Evolutionary conservation across 1,284 basidiomycete species (phyloP).

Genomic region (Taiwanofungus camphoratus): DNA sequence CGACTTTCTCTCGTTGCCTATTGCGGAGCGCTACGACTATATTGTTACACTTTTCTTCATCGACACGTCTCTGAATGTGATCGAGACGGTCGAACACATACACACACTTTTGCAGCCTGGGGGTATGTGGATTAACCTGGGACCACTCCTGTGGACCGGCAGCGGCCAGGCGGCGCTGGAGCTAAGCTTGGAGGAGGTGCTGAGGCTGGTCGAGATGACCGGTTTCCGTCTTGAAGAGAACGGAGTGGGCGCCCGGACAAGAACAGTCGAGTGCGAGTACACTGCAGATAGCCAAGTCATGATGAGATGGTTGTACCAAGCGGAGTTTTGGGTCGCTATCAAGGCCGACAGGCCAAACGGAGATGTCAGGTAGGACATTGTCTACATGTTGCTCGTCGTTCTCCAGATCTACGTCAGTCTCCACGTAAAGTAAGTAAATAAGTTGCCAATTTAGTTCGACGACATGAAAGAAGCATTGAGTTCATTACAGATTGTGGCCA

Average conservation of each 20-base stretch:
- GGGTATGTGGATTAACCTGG: constrained; percentile 64
- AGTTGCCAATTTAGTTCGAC: not conserved
- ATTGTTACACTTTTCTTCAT: constrained; percentile 68
- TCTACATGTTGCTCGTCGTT: not conserved
- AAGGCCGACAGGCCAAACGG: constrained; percentile 24
- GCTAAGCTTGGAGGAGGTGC: constrained; percentile 56
- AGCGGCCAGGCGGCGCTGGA: constrained; percentile 51
- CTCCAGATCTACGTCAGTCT: not conserved
- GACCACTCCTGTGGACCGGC: constrained; percentile 58
- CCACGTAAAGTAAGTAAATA: not conserved
- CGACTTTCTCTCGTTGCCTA: constrained; percentile 45
- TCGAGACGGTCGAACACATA: constrained; percentile 49
- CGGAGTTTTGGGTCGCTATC: constrained; percentile 60
- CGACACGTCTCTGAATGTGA: constrained; percentile 57
- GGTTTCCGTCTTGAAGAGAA: constrained; percentile 39
- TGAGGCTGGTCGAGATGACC: constrained; percentile 40
- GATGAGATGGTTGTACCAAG: constrained; percentile 62
- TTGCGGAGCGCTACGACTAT: constrained; percentile 41
- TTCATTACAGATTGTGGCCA: too few relatives aligned
- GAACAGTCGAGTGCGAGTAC: constrained; percentile 55
- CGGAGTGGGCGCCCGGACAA: constrained; percentile 16
- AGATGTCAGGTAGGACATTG: not conserved
- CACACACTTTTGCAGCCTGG: constrained; percentile 47
- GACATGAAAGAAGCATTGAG: not conserved
- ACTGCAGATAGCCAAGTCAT: constrained; percentile 55